Base-by-base conservation (phyloP, 2,329 filamentous ascomycete genomes). In the Microsporum ferrugineum region DNA sequence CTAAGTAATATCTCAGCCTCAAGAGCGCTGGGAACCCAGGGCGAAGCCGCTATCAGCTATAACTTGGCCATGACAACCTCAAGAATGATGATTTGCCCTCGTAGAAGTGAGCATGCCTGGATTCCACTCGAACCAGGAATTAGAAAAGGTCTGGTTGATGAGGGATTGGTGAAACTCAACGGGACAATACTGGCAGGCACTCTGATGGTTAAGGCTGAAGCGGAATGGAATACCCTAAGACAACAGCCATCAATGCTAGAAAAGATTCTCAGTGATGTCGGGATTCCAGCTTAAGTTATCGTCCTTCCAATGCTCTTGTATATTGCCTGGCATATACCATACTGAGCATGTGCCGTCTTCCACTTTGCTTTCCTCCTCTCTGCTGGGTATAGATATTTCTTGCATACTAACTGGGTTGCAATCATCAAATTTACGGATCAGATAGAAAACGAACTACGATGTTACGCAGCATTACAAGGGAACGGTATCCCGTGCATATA, bases 161-260 rank as follows among this genome's bases (percentile, higher is more conserved):
- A 68, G 1, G 69, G 73, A 41, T 72, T 75, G 45, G 74, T 83
- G 14, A 78, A 78, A 6, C 66, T 84, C 39, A 84, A 84, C 63
- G 82, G 82, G 2, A 84, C 82, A 0, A 74, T 82, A 17, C 72
- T 84, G 2, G 82, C 76, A 0, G 82, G 80, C 0, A 84, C 81
- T 2, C 69, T 84, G 63, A 82, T 84, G 81, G 82, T 84, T 23
- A 84, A 84, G 68, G 71, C 76, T 5, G 72, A 80, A 66, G 73
- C 73, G 6, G 79, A 83, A 66, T 84, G 80, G 80, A 73, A 82
- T 63, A 64, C 72, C 39, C 66, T 84, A 41, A 71, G 73, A 36
- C 63, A 67, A 4, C 71, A 76, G 34, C 73, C 73, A 14, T 70
- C 72, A 34, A 64, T 73, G 31, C 69, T 84, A 41, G 72, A 76